A percentile compares a stretch with the other conserved stretches of the same genome.
Conservation (phyloP, 1,139 yeast species). For the Saccharomyces pastorianus region DNA sequence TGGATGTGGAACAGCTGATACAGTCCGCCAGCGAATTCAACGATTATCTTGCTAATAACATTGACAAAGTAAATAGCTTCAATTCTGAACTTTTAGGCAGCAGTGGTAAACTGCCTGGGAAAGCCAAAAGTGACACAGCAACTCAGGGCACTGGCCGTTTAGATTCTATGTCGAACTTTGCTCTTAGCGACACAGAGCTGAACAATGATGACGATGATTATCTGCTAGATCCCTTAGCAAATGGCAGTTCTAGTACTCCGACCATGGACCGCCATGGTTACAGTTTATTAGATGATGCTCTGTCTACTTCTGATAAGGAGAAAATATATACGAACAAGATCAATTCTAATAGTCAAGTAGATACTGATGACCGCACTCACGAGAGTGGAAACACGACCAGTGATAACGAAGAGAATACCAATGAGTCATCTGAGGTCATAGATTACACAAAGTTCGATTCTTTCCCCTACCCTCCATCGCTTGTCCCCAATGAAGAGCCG, state of each 20-base stretch:
- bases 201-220: constrained; percentile 2
- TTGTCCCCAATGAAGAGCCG: not conserved
- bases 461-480: not conserved
- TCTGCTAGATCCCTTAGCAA: not conserved
- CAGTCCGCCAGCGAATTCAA: constrained; percentile 27
- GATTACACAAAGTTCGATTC: not conserved
- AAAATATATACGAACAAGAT: not conserved
- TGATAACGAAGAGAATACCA: not conserved
- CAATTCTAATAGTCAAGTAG: not conserved
- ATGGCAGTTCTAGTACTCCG: constrained; percentile 1
- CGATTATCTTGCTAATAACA: constrained; percentile 22
- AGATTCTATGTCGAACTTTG: constrained; percentile 29
- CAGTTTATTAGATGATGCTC: not conserved
- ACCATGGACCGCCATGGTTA: not conserved
- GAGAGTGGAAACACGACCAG: not conserved
- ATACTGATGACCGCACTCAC: not conserved
- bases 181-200: constrained; percentile 23
- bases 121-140: constrained; percentile 17
- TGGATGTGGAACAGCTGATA: constrained; percentile 26
- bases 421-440: not conserved
- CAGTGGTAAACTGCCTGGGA: constrained; percentile 5
- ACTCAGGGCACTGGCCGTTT: constrained; percentile 20
- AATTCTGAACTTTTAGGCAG: constrained; percentile 15
- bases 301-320: not conserved
- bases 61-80: constrained; percentile 21